Evolutionary conservation across 495 filamentous ascomycete genomes (phyloP).

Genomic region (Thermochaetoides thermophila): DNA sequence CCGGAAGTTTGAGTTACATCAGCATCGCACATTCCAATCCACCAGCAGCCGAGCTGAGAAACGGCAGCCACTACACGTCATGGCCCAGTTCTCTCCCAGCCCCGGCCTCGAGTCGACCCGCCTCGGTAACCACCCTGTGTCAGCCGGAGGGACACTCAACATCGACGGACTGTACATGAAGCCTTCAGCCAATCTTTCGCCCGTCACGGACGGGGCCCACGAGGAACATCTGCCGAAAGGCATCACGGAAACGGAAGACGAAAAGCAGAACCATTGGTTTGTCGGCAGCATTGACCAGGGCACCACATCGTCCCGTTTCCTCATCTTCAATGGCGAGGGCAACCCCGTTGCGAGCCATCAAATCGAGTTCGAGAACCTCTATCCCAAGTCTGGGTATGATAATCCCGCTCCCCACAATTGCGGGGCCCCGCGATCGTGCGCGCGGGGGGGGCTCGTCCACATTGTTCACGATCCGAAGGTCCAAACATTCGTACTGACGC

Average conservation of each 20-base stretch:
- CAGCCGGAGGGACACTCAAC: conserved; percentile 2
- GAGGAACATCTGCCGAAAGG: conserved; percentile 18
- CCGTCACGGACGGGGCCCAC: conserved; percentile 1
- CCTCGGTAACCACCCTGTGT: conserved; percentile 1
- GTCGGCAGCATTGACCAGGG: conserved; percentile 72
- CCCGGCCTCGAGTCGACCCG: conserved; percentile 1
- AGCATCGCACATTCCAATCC: conserved; percentile 6
- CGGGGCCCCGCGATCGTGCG: too few species aligned
- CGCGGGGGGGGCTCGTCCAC: too few species aligned
- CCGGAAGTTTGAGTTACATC: neutral
- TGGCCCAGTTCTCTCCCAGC: conserved; percentile 8
- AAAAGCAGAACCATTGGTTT: conserved; percentile 23
- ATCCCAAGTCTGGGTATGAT: conserved; percentile 75
- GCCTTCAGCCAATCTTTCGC: conserved; percentile 3
- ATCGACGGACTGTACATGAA: conserved; percentile 7
- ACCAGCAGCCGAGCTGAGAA: neutral
- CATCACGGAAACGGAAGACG: conserved; percentile 16
- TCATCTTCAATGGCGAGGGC: conserved; percentile 76
- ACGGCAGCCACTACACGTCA: conserved; percentile 3
- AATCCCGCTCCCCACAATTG: too few species aligned
- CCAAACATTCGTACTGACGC: conserved; percentile 1
- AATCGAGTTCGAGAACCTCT: conserved; percentile 79
- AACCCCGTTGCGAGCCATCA: conserved; percentile 77
- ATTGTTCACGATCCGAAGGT: conserved; percentile 2
- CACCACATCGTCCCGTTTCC: conserved; percentile 82